phyloP scores from a whole-genome alignment of 192 early-diverging fungal species.

The Geosiphon pyriformis region DNA sequence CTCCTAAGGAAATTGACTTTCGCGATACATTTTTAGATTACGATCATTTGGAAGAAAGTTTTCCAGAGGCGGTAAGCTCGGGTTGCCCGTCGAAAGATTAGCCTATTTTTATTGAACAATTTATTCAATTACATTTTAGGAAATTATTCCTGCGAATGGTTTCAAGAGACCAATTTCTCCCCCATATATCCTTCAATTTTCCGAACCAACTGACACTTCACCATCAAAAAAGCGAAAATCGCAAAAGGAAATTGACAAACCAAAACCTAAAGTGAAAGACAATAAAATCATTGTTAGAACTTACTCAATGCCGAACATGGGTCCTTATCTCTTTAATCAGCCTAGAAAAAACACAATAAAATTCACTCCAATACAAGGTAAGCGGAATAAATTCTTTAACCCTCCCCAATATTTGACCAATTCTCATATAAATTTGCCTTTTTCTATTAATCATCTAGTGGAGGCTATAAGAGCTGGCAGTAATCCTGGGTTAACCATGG shows the following conservation, averaged over 20 bases:
- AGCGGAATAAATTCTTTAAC: too few species aligned
- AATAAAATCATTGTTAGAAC: constrained; percentile 56
- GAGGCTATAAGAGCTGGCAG: constrained; percentile 83
- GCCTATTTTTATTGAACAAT: too few species aligned
- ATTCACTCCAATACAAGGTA: constrained; percentile 84
- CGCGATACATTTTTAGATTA: constrained; percentile 84
- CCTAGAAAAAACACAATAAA: constrained; percentile 65
- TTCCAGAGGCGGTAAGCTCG: constrained; percentile 55
- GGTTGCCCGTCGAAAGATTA: too few species aligned
- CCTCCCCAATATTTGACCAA: too few species aligned
- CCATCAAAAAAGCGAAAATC: constrained; percentile 35
- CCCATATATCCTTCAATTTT: constrained; percentile 77
- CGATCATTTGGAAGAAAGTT: constrained; percentile 67
- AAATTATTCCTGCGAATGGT: constrained; percentile 33
- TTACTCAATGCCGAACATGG: constrained; percentile 61
- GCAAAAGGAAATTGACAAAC: constrained; percentile 29
- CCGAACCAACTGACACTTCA: constrained; percentile 31
- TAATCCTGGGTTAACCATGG: constrained; percentile 81
- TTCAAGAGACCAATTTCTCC: constrained; percentile 37
- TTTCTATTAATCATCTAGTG: constrained; percentile 36
- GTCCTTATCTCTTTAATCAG: constrained; percentile 69
- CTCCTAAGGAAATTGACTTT: constrained; percentile 63
- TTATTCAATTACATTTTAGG: constrained; percentile 25
- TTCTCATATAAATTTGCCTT: too few species aligned
- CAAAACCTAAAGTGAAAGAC: constrained; percentile 26